Conservation (phyloP, 169 alveolate species). For the Cyclospora cayetanensis region DNA sequence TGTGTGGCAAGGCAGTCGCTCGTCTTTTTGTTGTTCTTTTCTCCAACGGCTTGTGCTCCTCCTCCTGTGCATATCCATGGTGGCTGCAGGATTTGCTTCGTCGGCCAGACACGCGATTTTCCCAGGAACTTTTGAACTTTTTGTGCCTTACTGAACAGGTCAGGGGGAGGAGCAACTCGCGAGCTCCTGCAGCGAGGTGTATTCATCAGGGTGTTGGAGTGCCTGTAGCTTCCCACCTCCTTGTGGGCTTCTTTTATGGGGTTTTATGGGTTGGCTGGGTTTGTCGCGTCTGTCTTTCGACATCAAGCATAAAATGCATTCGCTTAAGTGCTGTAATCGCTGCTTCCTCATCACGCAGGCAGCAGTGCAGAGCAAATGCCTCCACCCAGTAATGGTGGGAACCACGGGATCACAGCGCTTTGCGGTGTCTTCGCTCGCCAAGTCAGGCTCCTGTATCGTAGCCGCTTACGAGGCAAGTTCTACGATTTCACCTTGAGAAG, state of each 20-base stretch:
- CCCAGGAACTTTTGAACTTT: not conserved
- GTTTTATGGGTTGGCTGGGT: too few species aligned
- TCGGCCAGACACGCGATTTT: not conserved
- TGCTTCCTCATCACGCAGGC: not conserved
- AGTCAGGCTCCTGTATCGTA: not conserved
- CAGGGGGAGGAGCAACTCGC: not conserved
- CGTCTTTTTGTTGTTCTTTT: too few species aligned
- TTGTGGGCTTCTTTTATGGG: too few species aligned
- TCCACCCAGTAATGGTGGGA: not conserved
- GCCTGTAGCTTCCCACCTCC: too few species aligned
- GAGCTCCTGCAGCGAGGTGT: too few species aligned
- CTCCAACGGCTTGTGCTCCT: too few species aligned
- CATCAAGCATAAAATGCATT: too few species aligned
- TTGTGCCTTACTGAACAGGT: not conserved
- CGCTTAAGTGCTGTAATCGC: not conserved
- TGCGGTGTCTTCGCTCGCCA: not conserved
- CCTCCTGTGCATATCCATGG: too few species aligned
- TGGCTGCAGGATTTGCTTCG: not conserved
- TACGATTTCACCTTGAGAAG: too few species aligned
- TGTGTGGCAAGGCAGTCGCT: not conserved
- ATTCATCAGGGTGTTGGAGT: too few species aligned
- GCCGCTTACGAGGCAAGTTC: too few species aligned
- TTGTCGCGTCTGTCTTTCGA: too few species aligned
- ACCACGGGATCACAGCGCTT: not conserved
- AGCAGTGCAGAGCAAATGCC: not conserved